A percentile compares a stretch with the other conserved stretches of the same genome.
phyloP scores from a whole-genome alignment of 2,329 filamentous ascomycete genomes.

The Chalaropsis ovoidea region DNA sequence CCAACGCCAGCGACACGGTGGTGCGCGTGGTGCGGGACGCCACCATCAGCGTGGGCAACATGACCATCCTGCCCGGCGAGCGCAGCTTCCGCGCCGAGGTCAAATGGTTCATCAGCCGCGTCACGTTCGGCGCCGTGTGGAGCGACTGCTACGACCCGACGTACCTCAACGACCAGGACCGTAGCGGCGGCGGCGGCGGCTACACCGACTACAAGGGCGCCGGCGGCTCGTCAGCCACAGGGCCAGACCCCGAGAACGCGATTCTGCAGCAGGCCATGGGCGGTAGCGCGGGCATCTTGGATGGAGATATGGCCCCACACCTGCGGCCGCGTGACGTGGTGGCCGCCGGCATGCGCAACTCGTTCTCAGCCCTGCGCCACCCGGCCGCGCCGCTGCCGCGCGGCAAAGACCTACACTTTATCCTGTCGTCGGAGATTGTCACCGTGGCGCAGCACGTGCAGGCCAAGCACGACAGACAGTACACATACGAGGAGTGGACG shows the following conservation, averaged over 20 bases:
- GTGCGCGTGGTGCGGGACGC: slow-evolving; percentile 51
- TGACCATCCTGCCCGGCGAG: slow-evolving; percentile 53
- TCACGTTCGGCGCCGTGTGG: slow-evolving; percentile 40
- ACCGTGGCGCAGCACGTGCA: slow-evolving; percentile 53
- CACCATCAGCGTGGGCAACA: slow-evolving; percentile 46
- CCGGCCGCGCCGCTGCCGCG: slow-evolving; percentile 32
- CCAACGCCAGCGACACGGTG: slow-evolving; percentile 74
- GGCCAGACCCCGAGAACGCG: slow-evolving; percentile 11
- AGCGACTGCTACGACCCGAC: slow-evolving; percentile 15
- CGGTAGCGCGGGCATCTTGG: neutral
- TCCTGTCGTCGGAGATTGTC: slow-evolving; percentile 64
- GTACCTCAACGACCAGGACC: neutral
- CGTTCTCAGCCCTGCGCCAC: slow-evolving; percentile 8
- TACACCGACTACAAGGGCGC: slow-evolving; percentile 8
- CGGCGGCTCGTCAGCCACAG: neutral
- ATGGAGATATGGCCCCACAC: slow-evolving; percentile 1
- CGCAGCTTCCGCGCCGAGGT: slow-evolving; percentile 39
- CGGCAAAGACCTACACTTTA: slow-evolving; percentile 46
- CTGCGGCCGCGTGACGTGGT: slow-evolving; percentile 17
- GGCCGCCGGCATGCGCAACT: neutral
- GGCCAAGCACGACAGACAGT: slow-evolving; percentile 49
- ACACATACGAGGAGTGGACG: slow-evolving; percentile 77
- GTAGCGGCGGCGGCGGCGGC: neutral
- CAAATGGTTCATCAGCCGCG: slow-evolving; percentile 36
- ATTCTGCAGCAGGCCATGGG: slow-evolving; percentile 12